Base-by-base conservation (phyloP, 75 land plant genomes). In the Pinus tabuliformis region DNA sequence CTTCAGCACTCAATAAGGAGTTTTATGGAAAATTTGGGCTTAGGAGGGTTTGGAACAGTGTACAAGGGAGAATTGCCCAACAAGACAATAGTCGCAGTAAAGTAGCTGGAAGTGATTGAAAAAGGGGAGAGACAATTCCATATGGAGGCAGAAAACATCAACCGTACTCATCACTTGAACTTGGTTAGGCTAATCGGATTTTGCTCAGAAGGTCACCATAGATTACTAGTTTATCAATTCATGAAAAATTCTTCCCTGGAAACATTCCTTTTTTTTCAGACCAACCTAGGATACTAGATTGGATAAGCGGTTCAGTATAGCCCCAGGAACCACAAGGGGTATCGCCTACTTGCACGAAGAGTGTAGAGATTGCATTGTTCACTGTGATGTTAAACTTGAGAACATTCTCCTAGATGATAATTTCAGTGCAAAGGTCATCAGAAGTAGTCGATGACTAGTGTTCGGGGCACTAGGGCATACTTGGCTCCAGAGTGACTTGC, bases 371-470 rank as follows among this genome's bases (percentile, higher is more conserved):
- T 90, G 98, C 80, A 95, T 97, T 21, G 87, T 97, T 1, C 99
- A 97, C 73, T 89, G 93, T 58, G 99, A 97, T 82, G 94, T 97
- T 24, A 97, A 97, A 79, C 92, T 98, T 6, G 95, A 98, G 75
- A 97, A 97, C 78, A 92, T 97, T 20, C 92, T 97, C 12, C 75
- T 97, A 21, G 95, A 91, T 73, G 90, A 86, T 20, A 84, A 88
- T 62, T 91, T 80, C 72, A 87, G 85, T 75, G 93, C 6, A 92
- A 91, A 59, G 99, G 91, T 52, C 85, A 84, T 61, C 70, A 80
- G 60, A 73, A 83, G 57, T 75, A 75, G 28, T 81, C 83, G 14
- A 30, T 87, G 73, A 87, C 82, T 6, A 85, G 77, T 56, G 83
- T 89, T 45, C 73, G 86, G 60, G 94, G 94, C 0, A 91, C 94